These are phyloP conservation scores for Mycena belliarum DNA, from an alignment of 768 basidiomycete genomes.

Conservation along the genomic window DNA sequence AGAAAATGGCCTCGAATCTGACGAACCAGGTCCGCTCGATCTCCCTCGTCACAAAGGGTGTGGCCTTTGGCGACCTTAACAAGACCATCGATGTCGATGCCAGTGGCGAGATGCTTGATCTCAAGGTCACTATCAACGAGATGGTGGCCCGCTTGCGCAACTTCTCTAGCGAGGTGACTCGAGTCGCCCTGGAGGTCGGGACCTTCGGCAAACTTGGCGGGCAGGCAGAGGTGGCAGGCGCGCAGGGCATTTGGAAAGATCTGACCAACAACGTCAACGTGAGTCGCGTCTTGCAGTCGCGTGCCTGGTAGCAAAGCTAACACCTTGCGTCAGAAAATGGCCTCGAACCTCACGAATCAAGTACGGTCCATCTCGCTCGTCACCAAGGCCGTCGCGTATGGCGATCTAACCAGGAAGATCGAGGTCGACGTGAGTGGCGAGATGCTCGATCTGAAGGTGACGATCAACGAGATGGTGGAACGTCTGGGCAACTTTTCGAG, in stretches of 20 bases:
- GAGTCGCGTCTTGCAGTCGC: not conserved
- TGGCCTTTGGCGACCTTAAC: constrained; percentile 85
- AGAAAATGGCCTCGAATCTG: constrained; percentile 72
- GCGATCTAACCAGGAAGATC: constrained; percentile 12
- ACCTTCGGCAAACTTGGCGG: constrained; percentile 19
- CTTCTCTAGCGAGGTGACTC: constrained; percentile 20
- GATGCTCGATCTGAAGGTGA: constrained; percentile 19
- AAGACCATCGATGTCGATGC: constrained; percentile 93
- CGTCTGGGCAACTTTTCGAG: constrained; percentile 43
- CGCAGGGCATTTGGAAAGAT: constrained; percentile 22
- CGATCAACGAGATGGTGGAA: constrained; percentile 22
- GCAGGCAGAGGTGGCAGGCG: constrained; percentile 18
- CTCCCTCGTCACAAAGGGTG: constrained; percentile 91
- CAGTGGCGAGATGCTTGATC: constrained; percentile 84
- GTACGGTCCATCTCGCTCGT: constrained; percentile 26
- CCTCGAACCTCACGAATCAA: constrained; percentile 28
- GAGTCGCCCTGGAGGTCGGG: constrained; percentile 19
- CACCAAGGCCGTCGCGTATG: constrained; percentile 19
- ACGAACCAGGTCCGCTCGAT: constrained; percentile 88
- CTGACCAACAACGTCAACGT: constrained; percentile 27
- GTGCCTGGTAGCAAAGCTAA: not conserved
- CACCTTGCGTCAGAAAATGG: constrained; percentile 9
- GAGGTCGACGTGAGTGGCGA: constrained; percentile 18
- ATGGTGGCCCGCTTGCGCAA: constrained; percentile 18
- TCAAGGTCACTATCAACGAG: constrained; percentile 40